Percentiles rank a stretch among this genome's conserved stretches.
phyloP scores from a whole-genome alignment of 2,329 filamentous ascomycete genomes.

The Fusarium pseudocircinatum region DNA sequence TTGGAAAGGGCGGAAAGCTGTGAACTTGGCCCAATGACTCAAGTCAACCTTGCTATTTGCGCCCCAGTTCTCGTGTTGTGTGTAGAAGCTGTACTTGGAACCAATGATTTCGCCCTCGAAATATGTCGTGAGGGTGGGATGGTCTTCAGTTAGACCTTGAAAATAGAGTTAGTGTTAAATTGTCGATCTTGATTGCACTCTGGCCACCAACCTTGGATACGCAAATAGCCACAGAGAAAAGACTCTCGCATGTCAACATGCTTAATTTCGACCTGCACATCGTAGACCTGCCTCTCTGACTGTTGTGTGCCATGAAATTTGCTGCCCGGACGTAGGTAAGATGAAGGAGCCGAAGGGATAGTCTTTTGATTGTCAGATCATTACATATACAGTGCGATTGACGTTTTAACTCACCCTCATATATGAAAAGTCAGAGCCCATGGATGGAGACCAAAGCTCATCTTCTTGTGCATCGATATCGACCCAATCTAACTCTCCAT shows the following conservation, averaged over 20 bases:
- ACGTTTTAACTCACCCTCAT: constrained; percentile 47
- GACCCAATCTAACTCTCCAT: constrained; percentile 35
- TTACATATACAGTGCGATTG: not conserved
- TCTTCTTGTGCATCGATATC: constrained; percentile 42
- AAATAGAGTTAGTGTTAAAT: constrained; percentile 24
- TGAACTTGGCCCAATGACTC: constrained; percentile 92
- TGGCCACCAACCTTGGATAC: constrained; percentile 81
- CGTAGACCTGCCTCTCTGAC: constrained; percentile 91
- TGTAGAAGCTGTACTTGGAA: constrained; percentile 92
- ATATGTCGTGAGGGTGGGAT: constrained; percentile 96
- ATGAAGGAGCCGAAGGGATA: constrained; percentile 82
- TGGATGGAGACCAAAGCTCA: constrained; percentile 48
- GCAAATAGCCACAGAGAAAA: constrained; percentile 92
- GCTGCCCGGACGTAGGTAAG: constrained; percentile 86
- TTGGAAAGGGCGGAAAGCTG: constrained; percentile 80
- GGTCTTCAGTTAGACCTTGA: constrained; percentile 89
- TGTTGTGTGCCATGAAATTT: constrained; percentile 91
- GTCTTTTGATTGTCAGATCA: constrained; percentile 58
- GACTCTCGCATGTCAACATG: constrained; percentile 95
- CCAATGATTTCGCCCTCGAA: constrained; percentile 99
- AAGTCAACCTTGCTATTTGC: constrained; percentile 91
- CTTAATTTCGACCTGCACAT: constrained; percentile 96
- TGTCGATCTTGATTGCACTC: not conserved
- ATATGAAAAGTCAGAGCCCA: constrained; percentile 52
- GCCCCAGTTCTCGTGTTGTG: constrained; percentile 89